Conservation (phyloP, 202 grass and related monocot genomes). For the Panicum hallii region DNA sequence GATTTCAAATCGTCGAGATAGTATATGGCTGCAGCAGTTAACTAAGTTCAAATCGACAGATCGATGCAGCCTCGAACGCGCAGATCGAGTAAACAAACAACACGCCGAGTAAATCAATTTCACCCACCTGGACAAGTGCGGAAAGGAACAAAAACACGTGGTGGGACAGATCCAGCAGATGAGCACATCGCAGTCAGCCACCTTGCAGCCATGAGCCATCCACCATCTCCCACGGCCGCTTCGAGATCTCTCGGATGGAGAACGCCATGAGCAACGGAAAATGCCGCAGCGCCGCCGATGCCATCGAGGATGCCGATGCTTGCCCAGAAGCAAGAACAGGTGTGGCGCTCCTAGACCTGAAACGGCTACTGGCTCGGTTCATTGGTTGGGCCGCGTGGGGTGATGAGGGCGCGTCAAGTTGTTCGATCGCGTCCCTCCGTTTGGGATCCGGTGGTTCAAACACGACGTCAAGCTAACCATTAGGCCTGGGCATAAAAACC, state of each 20-base stretch:
- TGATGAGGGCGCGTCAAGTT: too few relatives aligned
- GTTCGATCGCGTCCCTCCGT: background rate
- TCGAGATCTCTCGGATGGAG: background rate
- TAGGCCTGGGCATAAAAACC: too few relatives aligned
- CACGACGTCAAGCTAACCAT: too few relatives aligned
- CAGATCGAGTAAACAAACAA: background rate
- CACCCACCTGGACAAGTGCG: background rate
- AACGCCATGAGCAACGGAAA: background rate
- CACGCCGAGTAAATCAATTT: background rate
- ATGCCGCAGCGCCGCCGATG: background rate
- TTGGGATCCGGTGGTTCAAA: background rate
- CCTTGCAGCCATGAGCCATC: background rate
- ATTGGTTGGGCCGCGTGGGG: background rate
- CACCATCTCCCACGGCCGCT: background rate
- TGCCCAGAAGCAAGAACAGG: too few relatives aligned
- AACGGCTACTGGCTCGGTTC: background rate
- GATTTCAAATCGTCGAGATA: background rate
- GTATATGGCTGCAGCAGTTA: background rate
- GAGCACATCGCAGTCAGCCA: background rate
- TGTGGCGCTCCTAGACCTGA: too few relatives aligned
- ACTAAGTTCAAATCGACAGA: background rate
- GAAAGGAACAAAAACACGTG: constrained; percentile 41
- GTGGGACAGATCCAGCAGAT: too few relatives aligned
- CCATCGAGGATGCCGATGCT: too few relatives aligned
- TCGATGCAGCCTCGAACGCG: background rate